Percentiles rank a stretch among this genome's conserved stretches.
phyloP scores from a whole-genome alignment of 2,329 filamentous ascomycete species.

The Drechslera avenae region DNA sequence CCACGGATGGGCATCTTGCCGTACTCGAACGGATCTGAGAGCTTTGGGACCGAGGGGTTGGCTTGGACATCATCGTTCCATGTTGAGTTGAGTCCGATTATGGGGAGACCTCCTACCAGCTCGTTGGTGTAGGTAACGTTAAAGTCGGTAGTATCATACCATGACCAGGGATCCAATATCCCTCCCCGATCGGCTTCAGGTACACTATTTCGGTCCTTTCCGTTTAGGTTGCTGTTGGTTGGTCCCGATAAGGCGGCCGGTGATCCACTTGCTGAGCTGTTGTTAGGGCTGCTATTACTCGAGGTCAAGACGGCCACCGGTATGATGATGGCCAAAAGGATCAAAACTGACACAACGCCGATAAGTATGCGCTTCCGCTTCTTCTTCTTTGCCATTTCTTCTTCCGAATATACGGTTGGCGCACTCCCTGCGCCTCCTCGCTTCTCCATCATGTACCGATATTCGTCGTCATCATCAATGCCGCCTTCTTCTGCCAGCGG shows the following conservation, averaged over 20 bases:
- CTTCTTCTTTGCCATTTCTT: constrained; percentile 47
- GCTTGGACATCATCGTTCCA: constrained; percentile 84
- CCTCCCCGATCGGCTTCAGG: constrained; percentile 69
- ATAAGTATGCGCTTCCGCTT: constrained; percentile 60
- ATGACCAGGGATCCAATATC: constrained; percentile 85
- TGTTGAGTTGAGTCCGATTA: constrained; percentile 84
- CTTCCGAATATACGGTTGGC: constrained; percentile 45
- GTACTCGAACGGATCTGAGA: constrained; percentile 81
- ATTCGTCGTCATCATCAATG: constrained; percentile 51
- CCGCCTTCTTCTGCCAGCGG: constrained; percentile 53
- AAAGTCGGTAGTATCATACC: constrained; percentile 88
- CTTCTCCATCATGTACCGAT: constrained; percentile 48
- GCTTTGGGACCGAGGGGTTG: constrained; percentile 78
- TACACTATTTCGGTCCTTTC: constrained; percentile 51
- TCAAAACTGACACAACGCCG: constrained; percentile 44
- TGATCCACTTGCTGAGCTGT: constrained; percentile 28
- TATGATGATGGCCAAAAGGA: constrained; percentile 54
- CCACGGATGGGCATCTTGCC: constrained; percentile 79
- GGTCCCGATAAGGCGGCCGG: constrained; percentile 37
- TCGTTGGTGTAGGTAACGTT: constrained; percentile 91
- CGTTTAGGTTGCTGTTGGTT: constrained; percentile 53
- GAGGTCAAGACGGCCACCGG: constrained; percentile 54
- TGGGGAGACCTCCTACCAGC: constrained; percentile 81
- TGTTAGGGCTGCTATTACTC: constrained; percentile 49
- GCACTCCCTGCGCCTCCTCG: constrained; percentile 50